phyloP scores from a whole-genome alignment of 805 yeast species.

The Yamadazyma olivae region DNA sequence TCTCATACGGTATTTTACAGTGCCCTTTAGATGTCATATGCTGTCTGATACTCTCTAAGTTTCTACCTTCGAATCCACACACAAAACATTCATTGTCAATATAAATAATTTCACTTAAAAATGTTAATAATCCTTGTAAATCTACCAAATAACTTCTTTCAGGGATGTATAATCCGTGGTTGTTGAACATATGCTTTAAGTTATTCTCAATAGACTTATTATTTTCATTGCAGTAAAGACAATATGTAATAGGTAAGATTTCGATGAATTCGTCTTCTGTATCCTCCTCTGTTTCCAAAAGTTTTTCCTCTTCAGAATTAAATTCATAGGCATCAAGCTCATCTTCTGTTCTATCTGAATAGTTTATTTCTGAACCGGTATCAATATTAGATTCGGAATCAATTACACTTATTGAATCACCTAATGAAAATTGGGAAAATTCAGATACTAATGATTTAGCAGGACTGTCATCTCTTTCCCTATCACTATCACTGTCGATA shows the following conservation, averaged over 20 bases:
- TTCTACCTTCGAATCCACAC: conserved; percentile 43
- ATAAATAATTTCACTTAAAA: conserved; percentile 34
- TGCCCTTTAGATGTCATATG: conserved; percentile 44
- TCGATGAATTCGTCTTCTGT: conserved; percentile 18
- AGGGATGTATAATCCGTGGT: conserved; percentile 47
- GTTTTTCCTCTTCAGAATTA: conserved; percentile 26
- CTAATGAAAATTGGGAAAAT: conserved; percentile 55
- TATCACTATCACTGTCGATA: conserved; percentile 8
- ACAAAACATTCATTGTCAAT: conserved; percentile 42
- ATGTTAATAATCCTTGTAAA: conserved; percentile 36
- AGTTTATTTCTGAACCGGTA: conserved; percentile 50
- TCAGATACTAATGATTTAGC: conserved; percentile 53
- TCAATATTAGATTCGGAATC: conserved; percentile 12
- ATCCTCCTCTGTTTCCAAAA: conserved; percentile 12
- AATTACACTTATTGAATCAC: conserved; percentile 26
- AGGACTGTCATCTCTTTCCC: conserved; percentile 30
- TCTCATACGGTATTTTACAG: conserved; percentile 44
- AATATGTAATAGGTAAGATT: conserved; percentile 43
- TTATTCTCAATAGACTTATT: conserved; percentile 55
- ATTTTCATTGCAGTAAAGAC: conserved; percentile 57
- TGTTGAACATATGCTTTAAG: conserved; percentile 40
- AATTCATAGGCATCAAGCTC: conserved; percentile 7
- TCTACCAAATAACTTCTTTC: conserved; percentile 37
- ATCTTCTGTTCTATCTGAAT: conserved; percentile 23
- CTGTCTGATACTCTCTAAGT: conserved; percentile 40